phyloP scores from a whole-genome alignment of 2,329 filamentous ascomycete species.

The Scorias spongiosa region DNA sequence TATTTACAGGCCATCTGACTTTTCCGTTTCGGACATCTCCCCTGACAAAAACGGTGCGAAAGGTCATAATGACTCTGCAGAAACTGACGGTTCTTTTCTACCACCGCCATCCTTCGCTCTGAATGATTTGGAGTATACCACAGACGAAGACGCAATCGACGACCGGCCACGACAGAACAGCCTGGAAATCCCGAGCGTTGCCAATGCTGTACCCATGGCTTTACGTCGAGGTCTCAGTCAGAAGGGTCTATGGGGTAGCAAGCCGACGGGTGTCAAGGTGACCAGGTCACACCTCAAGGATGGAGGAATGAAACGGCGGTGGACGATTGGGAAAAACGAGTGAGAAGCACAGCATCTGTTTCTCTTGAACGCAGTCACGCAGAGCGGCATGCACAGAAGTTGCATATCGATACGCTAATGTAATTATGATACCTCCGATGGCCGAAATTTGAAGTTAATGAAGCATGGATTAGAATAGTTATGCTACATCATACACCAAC shows the following conservation, averaged over 20 bases:
- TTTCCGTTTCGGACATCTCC: neutral
- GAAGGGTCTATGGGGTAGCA: slow-evolving; percentile 30
- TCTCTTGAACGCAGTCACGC: neutral
- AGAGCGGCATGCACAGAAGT: too few relatives aligned
- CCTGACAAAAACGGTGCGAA: neutral
- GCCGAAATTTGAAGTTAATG: too few relatives aligned
- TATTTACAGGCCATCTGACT: neutral
- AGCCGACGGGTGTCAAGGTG: slow-evolving; percentile 16
- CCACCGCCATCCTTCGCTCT: neutral
- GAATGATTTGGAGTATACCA: neutral
- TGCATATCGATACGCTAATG: too few relatives aligned
- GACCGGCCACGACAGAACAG: neutral
- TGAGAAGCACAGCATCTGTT: neutral
- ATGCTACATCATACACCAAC: too few relatives aligned
- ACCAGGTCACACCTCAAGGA: slow-evolving; percentile 13
- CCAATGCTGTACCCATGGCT: slow-evolving; percentile 5
- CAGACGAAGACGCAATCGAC: neutral
- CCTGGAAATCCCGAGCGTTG: neutral
- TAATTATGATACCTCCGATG: too few relatives aligned
- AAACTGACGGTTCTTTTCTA: neutral
- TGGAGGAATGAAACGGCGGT: neutral
- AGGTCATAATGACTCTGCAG: neutral
- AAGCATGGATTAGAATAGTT: too few relatives aligned
- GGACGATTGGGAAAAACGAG: neutral
- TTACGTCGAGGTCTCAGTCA: slow-evolving; percentile 15